These are phyloP conservation scores for Stylosanthes scabra DNA, from an alignment of 331 rosid species.

Conservation along the genomic window DNA sequence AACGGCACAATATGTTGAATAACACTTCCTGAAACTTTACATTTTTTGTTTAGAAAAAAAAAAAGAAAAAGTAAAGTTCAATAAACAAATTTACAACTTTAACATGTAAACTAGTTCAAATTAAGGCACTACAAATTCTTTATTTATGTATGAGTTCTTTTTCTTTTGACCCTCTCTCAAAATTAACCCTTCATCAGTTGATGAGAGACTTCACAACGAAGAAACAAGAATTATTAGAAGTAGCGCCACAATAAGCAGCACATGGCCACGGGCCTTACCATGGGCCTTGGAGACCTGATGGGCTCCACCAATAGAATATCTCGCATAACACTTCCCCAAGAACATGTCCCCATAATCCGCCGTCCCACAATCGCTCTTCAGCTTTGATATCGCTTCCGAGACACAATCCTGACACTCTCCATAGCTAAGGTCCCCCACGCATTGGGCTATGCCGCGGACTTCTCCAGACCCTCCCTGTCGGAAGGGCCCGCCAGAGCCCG, in stretches of 20 bases:
- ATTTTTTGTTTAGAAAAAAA: neutral
- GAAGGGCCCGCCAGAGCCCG: conserved; percentile 57
- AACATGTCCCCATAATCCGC: conserved; percentile 81
- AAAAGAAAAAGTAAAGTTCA: neutral
- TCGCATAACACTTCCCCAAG: conserved; percentile 74
- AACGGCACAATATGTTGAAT: neutral
- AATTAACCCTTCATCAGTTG: neutral
- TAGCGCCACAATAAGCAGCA: neutral
- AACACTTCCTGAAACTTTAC: conserved; percentile 26
- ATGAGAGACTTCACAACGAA: neutral
- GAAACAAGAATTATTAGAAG: neutral
- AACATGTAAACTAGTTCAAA: neutral
- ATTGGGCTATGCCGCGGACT: conserved; percentile 76
- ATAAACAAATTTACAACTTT: conserved; percentile 19
- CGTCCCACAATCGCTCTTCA: conserved; percentile 73
- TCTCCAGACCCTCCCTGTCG: conserved; percentile 72
- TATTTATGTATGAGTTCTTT: neutral
- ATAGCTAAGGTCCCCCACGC: conserved; percentile 68
- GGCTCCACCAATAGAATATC: conserved; percentile 68
- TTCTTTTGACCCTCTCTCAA: neutral
- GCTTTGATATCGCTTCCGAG: conserved; percentile 62
- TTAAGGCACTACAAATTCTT: neutral
- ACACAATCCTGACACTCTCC: conserved; percentile 79
- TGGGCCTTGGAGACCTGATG: conserved; percentile 55
- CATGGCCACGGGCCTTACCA: conserved; percentile 51